Evolutionary conservation across 345 rosid genomes (phyloP), one percentile per base, ranked within the genome.

Genomic region (Clausena lansium): DNA sequence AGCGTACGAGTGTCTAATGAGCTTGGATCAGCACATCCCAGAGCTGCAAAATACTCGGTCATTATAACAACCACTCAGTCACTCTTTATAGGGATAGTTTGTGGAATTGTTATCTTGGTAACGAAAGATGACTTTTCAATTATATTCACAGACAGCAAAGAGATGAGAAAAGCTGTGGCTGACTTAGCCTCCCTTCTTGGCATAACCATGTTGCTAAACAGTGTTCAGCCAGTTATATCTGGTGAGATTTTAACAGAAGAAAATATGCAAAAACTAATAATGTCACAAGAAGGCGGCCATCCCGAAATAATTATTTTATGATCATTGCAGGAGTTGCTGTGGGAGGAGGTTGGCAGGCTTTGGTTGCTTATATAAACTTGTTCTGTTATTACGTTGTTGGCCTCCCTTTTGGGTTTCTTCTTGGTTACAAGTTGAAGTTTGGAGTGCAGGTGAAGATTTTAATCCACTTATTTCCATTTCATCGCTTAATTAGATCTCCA

Each of bases 291-390:
- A 3, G 50, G 50, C 50, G 1, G 50, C 50, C 50, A 41, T 45
- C 50, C 50, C 13, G 50, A 45, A 13, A 45, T 15, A 52, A 52
- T 19, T 17, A 52, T 52, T 15, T 17, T 52, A 52, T 52, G 22
- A 8, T 10, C 50, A 35, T 27, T 39, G 82, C 85, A 93, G 96
- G 98, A 61, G 98, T 95, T 73, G 98, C 97, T 15, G 95, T 93
- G 1, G 98, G 97, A 76, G 99, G 97, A 81, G 99, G 99, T 35
- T 95, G 99, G 98, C 97, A 95, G 85, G 98, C 91, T 50, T 61
- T 85, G 77, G 98, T 94, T 67, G 99, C 99, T 74, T 94, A 89
- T 55, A 88, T 92, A 47, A 95, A 94, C 84, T 84, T 94, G 89
- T 90, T 92, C 71, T 90, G 93, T 71, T 96, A 92, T 71, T 94